Conservation (phyloP, 371 early-diverging fungal species). For the Rhizopus delemar region DNA sequence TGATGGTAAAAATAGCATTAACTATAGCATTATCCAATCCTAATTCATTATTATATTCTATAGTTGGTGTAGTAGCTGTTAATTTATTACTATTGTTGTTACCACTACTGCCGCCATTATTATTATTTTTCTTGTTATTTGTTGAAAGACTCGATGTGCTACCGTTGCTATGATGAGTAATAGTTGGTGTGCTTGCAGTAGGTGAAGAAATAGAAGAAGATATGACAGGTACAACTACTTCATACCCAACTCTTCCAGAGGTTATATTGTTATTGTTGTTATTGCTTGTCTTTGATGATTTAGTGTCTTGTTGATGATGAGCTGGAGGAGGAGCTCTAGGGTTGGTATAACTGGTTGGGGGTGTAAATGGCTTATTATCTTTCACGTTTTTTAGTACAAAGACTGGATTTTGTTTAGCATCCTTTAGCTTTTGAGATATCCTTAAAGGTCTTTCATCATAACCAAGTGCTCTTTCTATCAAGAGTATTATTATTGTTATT, state of each 20-base stretch:
- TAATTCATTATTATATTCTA: slow-evolving; percentile 43
- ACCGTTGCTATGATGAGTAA: neutral
- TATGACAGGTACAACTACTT: slow-evolving; percentile 49
- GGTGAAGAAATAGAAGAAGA: slow-evolving; percentile 45
- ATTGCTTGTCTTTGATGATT: slow-evolving; percentile 5
- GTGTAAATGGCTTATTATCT: slow-evolving; percentile 57
- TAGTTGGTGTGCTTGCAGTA: slow-evolving; percentile 20
- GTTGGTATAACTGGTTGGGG: slow-evolving; percentile 23
- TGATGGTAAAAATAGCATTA: slow-evolving; percentile 49
- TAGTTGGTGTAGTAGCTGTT: slow-evolving; percentile 13
- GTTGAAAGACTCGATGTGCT: slow-evolving; percentile 1
- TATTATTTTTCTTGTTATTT: slow-evolving; percentile 13
- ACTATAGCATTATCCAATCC: slow-evolving; percentile 52
- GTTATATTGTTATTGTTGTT: neutral
- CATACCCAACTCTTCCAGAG: slow-evolving; percentile 43
- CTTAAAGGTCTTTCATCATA: slow-evolving; percentile 84
- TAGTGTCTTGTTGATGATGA: slow-evolving; percentile 14
- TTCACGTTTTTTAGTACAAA: slow-evolving; percentile 79
- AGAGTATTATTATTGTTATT: slow-evolving; percentile 10
- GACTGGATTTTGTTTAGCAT: slow-evolving; percentile 71
- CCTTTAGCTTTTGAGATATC: slow-evolving; percentile 79
- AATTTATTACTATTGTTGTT: slow-evolving; percentile 1
- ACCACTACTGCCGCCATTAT: neutral
- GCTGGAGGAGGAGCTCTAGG: slow-evolving; percentile 21
- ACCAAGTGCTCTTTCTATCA: slow-evolving; percentile 70